A percentile compares a stretch with the other conserved stretches of the same genome.
These are phyloP conservation scores for Cucurbita maxima DNA, from an alignment of 306 rosid genomes.

Conservation along the genomic window DNA sequence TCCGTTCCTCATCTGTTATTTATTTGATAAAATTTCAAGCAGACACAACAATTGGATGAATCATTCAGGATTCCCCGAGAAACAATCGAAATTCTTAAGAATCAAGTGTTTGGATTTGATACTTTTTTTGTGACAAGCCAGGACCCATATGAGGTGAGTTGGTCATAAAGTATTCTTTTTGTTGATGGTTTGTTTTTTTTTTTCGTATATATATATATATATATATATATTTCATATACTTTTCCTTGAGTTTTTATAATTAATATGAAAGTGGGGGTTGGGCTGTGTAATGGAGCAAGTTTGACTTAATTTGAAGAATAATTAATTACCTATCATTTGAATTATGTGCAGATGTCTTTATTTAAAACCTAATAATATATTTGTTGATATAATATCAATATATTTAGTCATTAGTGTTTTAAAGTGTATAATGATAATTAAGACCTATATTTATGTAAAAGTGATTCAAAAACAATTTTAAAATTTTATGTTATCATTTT, in stretches of 20 bases:
- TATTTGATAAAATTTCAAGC: slow-evolving; percentile 15
- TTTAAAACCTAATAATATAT: not conserved
- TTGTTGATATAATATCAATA: not conserved
- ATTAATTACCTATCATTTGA: not conserved
- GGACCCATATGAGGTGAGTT: slow-evolving; percentile 87
- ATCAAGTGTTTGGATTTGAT: slow-evolving; percentile 89
- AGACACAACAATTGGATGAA: slow-evolving; percentile 75
- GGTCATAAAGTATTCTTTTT: not conserved
- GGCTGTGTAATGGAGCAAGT: not conserved
- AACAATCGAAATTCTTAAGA: slow-evolving; percentile 61
- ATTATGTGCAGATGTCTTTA: not conserved
- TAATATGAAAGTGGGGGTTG: not conserved
- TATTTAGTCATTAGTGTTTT: not conserved
- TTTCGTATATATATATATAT: no score
- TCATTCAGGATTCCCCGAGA: slow-evolving; percentile 67
- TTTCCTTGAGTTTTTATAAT: not conserved
- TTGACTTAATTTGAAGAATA: not conserved
- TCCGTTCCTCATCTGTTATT: slow-evolving; percentile 11
- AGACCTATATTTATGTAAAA: not conserved
- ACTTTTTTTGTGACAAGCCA: slow-evolving; percentile 84
- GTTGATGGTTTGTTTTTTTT: no score
- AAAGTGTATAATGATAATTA: not conserved
- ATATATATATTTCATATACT: not conserved
- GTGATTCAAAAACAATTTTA: not conserved
- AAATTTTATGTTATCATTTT: not conserved